phyloP scores from a whole-genome alignment of 805 yeast genomes.

The Blastobotrys chiropterorum region DNA sequence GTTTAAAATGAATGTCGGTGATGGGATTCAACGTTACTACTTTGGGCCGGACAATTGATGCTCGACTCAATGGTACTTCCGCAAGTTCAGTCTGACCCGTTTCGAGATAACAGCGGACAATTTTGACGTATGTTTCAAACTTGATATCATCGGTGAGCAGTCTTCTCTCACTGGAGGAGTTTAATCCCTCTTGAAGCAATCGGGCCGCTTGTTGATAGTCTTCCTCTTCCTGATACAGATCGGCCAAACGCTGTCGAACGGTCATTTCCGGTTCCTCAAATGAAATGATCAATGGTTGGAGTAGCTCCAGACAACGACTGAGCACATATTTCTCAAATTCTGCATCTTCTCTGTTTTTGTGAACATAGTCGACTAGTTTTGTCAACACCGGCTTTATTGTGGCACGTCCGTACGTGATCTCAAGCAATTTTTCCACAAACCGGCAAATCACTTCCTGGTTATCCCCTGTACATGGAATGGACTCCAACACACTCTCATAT shows the following conservation, averaged over 20 bases:
- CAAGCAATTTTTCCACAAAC: slow-evolving; percentile 1
- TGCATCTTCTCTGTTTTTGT: neutral
- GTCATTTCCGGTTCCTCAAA: slow-evolving; percentile 23
- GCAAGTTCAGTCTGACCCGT: slow-evolving; percentile 25
- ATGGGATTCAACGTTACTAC: slow-evolving; percentile 11
- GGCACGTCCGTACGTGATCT: neutral
- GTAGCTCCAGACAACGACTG: neutral
- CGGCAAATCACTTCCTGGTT: neutral
- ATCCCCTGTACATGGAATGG: neutral
- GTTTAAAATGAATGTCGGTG: slow-evolving; percentile 23
- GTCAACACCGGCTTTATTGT: slow-evolving; percentile 2
- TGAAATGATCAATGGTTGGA: slow-evolving; percentile 19
- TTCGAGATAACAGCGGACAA: slow-evolving; percentile 25
- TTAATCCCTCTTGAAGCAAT: slow-evolving; percentile 21
- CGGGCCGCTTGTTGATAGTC: slow-evolving; percentile 22
- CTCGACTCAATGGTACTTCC: slow-evolving; percentile 21
- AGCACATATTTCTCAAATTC: slow-evolving; percentile 2
- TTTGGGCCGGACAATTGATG: slow-evolving; percentile 21
- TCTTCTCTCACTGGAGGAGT: slow-evolving; percentile 11
- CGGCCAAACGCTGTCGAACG: slow-evolving; percentile 24
- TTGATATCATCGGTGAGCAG: slow-evolving; percentile 20
- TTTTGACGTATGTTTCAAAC: slow-evolving; percentile 22
- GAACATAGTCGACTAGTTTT: slow-evolving; percentile 1
- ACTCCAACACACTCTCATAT: neutral
- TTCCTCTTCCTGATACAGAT: slow-evolving; percentile 17